Conservation (phyloP, 2,329 filamentous ascomycete species). For the Trichoderma afroharzianum region DNA sequence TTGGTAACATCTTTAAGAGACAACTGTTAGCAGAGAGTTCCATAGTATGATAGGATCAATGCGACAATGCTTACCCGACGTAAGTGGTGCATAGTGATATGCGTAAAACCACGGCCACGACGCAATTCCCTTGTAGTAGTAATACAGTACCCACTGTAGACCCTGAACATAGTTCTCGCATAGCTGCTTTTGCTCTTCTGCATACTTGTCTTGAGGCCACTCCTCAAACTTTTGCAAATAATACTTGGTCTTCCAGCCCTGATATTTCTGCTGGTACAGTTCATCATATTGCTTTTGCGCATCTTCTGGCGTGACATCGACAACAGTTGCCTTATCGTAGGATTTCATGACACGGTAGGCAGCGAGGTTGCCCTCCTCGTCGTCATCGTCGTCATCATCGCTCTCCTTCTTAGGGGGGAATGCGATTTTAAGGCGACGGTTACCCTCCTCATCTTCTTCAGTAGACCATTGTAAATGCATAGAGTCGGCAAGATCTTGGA, state of each 20-base stretch:
- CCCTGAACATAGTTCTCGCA: conserved; percentile 97
- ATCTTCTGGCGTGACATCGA: conserved; percentile 76
- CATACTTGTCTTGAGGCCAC: conserved; percentile 78
- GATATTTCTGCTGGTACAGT: conserved; percentile 87
- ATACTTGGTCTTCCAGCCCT: conserved; percentile 91
- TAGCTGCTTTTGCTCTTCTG: conserved; percentile 69
- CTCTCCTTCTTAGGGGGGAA: conserved; percentile 52
- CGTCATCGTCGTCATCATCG: conserved; percentile 60
- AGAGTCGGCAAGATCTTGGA: conserved; percentile 74
- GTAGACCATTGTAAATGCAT: conserved; percentile 57
- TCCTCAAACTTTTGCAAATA: conserved; percentile 84
- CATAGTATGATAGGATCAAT: background rate
- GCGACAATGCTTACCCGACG: conserved; percentile 59
- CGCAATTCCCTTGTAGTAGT: conserved; percentile 95
- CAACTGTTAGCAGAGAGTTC: conserved; percentile 22
- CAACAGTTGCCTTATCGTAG: conserved; percentile 84
- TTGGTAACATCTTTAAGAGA: conserved; percentile 69
- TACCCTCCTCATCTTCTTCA: conserved; percentile 53
- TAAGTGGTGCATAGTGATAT: conserved; percentile 97
- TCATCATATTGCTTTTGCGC: conserved; percentile 74
- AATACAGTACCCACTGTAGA: conserved; percentile 95
- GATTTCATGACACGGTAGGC: conserved; percentile 80
- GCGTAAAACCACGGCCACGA: conserved; percentile 98
- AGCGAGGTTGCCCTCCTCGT: conserved; percentile 80
- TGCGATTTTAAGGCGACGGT: conserved; percentile 49